Evolutionary conservation across 73 alveolate genomes (phyloP).

Genomic region (Urostyla sp.): DNA sequence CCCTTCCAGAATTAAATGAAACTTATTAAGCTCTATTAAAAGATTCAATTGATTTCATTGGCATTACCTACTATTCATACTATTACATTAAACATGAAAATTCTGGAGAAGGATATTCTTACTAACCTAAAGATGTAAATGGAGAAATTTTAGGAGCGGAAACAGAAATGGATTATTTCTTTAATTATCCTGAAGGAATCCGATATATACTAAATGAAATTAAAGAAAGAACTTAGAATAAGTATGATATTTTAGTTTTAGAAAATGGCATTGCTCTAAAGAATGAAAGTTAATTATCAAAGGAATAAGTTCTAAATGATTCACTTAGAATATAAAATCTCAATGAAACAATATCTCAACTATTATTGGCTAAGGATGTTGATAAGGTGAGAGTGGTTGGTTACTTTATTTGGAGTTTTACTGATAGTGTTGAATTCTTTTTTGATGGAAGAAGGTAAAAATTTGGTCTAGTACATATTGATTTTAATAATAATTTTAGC

Average conservation of each 20-base stretch:
- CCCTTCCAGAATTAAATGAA: conserved; percentile 63
- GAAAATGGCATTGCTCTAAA: conserved; percentile 69
- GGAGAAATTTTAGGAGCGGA: conserved; percentile 50
- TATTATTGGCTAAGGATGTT: neutral
- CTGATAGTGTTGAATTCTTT: conserved; percentile 75
- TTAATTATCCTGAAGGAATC: conserved; percentile 63
- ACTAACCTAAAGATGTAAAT: neutral
- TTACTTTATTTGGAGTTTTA: conserved; percentile 70
- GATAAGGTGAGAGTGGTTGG: conserved; percentile 69
- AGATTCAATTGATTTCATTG: conserved; percentile 67
- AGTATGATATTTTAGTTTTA: conserved; percentile 55
- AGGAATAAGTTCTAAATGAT: conserved; percentile 16
- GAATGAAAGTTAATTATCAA: conserved; percentile 11
- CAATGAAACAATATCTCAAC: neutral
- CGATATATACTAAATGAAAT: conserved; percentile 61
- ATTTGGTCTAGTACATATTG: conserved; percentile 51
- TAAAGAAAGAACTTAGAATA: conserved; percentile 48
- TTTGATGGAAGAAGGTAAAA: conserved; percentile 52
- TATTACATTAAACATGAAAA: conserved; percentile 29
- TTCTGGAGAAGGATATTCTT: conserved; percentile 51
- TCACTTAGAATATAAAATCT: conserved; percentile 12
- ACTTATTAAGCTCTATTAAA: conserved; percentile 54
- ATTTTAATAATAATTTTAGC: conserved; percentile 43
- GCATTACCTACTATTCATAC: conserved; percentile 62
- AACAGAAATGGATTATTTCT: conserved; percentile 64